Evolutionary conservation across 192 early-diverging fungal species (phyloP).

Genomic region (Coemansia sp.): DNA sequence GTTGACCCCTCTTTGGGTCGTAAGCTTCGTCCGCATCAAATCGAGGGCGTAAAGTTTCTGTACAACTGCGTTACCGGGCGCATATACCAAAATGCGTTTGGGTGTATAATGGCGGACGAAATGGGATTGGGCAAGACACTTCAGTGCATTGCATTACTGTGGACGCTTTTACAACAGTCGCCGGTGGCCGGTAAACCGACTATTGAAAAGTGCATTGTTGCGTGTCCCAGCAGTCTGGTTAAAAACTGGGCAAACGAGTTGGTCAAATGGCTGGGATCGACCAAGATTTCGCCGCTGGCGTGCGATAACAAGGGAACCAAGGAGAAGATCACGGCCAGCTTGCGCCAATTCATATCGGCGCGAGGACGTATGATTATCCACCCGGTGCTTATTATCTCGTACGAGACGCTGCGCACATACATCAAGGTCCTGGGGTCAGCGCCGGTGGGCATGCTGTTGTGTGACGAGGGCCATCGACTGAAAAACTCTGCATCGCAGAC

Average conservation of each 20-base stretch:
- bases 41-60: conserved; percentile 94
- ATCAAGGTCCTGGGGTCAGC: conserved; percentile 67
- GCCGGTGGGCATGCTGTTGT: conserved; percentile 87
- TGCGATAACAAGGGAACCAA: conserved; percentile 88
- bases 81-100: conserved; percentile 68
- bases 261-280: conserved; percentile 88
- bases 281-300: conserved; percentile 74
- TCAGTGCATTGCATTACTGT: conserved; percentile 92
- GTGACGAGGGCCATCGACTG: conserved; percentile 95
- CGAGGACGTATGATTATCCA: conserved; percentile 84
- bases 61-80: conserved; percentile 91
- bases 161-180: conserved; percentile 94
- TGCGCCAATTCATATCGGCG: conserved; percentile 75
- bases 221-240: conserved; percentile 91
- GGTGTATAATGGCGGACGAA: conserved; percentile 99
- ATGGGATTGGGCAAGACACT: conserved; percentile 89
- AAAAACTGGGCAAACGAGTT: conserved; percentile 99
- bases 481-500: conserved; percentile 87
- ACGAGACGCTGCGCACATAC: conserved; percentile 89
- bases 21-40: conserved; percentile 90
- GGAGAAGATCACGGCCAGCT: conserved; percentile 72
- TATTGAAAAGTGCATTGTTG: conserved; percentile 95
- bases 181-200: conserved; percentile 81
- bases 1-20: conserved; percentile 83
- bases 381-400: conserved; percentile 95